phyloP scores from a whole-genome alignment of 768 basidiomycete genomes.

The Agrocybe praecox region DNA sequence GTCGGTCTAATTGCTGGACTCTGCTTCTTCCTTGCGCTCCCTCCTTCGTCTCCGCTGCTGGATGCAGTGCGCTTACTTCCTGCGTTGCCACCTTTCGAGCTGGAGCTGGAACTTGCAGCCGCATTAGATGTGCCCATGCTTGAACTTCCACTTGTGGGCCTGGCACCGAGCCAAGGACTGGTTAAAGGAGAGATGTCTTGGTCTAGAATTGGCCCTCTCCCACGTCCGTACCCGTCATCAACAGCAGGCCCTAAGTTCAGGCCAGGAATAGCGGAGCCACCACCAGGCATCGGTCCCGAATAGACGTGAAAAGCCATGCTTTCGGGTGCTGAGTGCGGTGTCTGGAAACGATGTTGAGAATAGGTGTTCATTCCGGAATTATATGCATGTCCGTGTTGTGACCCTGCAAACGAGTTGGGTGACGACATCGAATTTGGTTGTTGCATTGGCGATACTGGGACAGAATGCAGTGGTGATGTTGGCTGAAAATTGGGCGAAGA shows the following conservation, averaged over 20 bases:
- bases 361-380: slow-evolving; percentile 4
- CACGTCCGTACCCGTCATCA: not conserved
- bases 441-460: slow-evolving; percentile 15
- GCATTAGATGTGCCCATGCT: not conserved
- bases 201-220: slow-evolving; percentile 49
- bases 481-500: slow-evolving; percentile 7
- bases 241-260: slow-evolving; percentile 17
- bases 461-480: slow-evolving; percentile 10
- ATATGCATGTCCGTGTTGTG: not conserved
- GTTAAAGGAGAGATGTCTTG: slow-evolving; percentile 80
- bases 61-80: slow-evolving; percentile 60
- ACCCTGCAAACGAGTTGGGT: not conserved
- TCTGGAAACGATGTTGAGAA: not conserved
- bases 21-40: slow-evolving; percentile 53
- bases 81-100: slow-evolving; percentile 4
- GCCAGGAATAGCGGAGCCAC: slow-evolving; percentile 14
- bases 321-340: slow-evolving; percentile 66
- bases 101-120: not conserved
- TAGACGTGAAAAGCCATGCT: slow-evolving; percentile 62
- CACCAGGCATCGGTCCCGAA: slow-evolving; percentile 12
- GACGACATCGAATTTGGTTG: slow-evolving; percentile 3
- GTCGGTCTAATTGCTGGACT: slow-evolving; percentile 44
- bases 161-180: slow-evolving; percentile 78
- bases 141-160: slow-evolving; percentile 22
- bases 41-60: slow-evolving; percentile 54